A percentile compares a stretch with the other conserved stretches of the same genome.
phyloP scores from a whole-genome alignment of 345 rosid genomes.

The Trapa incisa region DNA sequence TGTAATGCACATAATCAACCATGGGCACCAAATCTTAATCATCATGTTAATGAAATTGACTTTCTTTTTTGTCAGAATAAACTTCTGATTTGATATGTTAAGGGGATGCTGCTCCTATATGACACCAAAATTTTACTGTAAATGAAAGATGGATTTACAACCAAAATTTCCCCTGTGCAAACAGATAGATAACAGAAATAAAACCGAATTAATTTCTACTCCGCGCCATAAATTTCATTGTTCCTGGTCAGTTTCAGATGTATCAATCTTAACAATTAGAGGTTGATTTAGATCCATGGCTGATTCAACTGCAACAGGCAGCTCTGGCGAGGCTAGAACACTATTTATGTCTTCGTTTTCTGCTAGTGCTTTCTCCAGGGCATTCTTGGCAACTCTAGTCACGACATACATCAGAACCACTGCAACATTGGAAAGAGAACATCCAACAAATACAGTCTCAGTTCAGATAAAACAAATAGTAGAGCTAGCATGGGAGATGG shows the following conservation, averaged over 20 bases:
- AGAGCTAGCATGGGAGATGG: too few species aligned
- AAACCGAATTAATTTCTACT: not conserved
- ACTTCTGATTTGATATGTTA: not conserved
- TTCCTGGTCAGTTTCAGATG: slow-evolving; percentile 25
- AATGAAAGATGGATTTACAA: not conserved
- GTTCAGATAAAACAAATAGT: too few species aligned
- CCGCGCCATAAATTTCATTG: slow-evolving; percentile 11
- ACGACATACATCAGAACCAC: slow-evolving; percentile 65
- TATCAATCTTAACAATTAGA: slow-evolving; percentile 67
- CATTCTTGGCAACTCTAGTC: slow-evolving; percentile 69
- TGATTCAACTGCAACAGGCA: slow-evolving; percentile 30
- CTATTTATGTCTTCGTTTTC: slow-evolving; percentile 58
- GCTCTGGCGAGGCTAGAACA: slow-evolving; percentile 26
- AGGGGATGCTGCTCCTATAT: not conserved
- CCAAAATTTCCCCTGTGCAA: not conserved
- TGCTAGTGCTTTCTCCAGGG: slow-evolving; percentile 80
- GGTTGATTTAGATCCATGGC: slow-evolving; percentile 45
- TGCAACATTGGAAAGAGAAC: slow-evolving; percentile 23
- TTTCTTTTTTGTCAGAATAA: too few species aligned
- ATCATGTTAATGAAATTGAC: not conserved
- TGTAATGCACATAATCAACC: not conserved
- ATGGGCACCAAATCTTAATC: not conserved
- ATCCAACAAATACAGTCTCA: not conserved
- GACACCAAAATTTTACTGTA: not conserved
- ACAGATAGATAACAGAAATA: not conserved